Base-by-base conservation (phyloP, 768 basidiomycete genomes). In the Pleurotus salmoneostramineus region DNA sequence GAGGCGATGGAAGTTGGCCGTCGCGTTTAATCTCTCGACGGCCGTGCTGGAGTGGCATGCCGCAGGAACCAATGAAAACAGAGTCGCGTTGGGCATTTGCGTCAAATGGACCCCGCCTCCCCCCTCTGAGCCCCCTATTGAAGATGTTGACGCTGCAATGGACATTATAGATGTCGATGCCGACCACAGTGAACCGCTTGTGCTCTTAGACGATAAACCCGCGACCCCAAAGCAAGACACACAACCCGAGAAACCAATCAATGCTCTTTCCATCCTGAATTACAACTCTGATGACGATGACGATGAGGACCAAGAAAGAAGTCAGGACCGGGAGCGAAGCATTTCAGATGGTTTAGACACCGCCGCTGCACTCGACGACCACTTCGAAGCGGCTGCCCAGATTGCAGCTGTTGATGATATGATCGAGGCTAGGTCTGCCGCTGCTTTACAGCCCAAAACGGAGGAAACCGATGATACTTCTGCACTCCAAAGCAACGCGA, bases 21-120 rank as follows among this genome's bases (percentile, higher is more conserved):
- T 92, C 31, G 96, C 97, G 0, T 89, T 87, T 67, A 87, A 87
- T 58, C 70, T 99, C 32, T 89, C 93, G 0, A 85, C 83, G 33
- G 83, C 91, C 27, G 88, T 94, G 17, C 80, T 91, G 5, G 89
- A 93, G 64, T 99, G 94, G 93, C 93, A 96, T 68, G 78, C 82
- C 52, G 85, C 89, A 21, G 80, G 77, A 8, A 77, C 78, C n/a
- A 74, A 73, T 17, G 86, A 87, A 62, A 84, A 87, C 59, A 82
- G 92, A 42, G 71, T 85, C 2, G 74, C 71, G 3, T 77, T 80
- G 33, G 92, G 92, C 12, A 87, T 88, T 40, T 85, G 82, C 65
- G 81, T 85, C 37, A 79, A 82, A 58, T 88, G 85, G 87, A 85
- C 75, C 62, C 79, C 76, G 21, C 75, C 80, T 5, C 66, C 62